These are phyloP conservation scores for Thelephora aurantiotincta DNA, from an alignment of 768 basidiomycete genomes.

Conservation along the genomic window DNA sequence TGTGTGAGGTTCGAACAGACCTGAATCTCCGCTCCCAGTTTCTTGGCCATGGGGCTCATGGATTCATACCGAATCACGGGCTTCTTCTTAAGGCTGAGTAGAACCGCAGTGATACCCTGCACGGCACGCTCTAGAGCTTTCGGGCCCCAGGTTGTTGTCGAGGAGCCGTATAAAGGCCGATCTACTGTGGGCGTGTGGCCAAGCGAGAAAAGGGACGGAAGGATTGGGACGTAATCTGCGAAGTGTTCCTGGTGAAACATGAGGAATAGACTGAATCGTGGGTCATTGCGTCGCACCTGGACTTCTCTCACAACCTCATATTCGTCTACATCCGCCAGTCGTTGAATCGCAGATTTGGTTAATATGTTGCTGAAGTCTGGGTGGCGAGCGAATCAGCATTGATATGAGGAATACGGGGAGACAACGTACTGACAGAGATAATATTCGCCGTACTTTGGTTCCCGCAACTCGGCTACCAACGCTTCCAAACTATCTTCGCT, in stretches of 20 bases:
- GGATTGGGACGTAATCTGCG: constrained; percentile 84
- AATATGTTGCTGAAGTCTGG: constrained; percentile 93
- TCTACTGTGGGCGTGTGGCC: constrained; percentile 54
- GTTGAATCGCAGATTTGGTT: constrained; percentile 81
- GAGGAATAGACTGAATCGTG: constrained; percentile 1
- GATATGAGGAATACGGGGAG: background rate
- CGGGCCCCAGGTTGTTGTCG: constrained; percentile 60
- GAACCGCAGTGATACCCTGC: constrained; percentile 69
- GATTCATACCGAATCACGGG: constrained; percentile 89
- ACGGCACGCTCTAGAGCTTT: constrained; percentile 65
- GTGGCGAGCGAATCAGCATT: background rate
- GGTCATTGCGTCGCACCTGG: constrained; percentile 44
- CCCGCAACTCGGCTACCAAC: constrained; percentile 69
- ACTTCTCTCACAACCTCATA: constrained; percentile 95
- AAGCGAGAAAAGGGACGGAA: constrained; percentile 79
- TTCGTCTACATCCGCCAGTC: constrained; percentile 87
- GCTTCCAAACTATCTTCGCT: constrained; percentile 73
- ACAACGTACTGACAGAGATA: constrained; percentile 93
- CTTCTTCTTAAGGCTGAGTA: constrained; percentile 92
- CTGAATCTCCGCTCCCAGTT: constrained; percentile 75
- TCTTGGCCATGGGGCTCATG: constrained; percentile 87
- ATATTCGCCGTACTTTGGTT: constrained; percentile 95
- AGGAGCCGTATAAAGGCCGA: constrained; percentile 58
- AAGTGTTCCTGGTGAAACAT: constrained; percentile 71
- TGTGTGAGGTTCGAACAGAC: constrained; percentile 23